Evolutionary conservation across 163 green algal species (phyloP), one percentile per base, ranked within the genome.

Genomic region (Coccomyxa subellipsoidea): DNA sequence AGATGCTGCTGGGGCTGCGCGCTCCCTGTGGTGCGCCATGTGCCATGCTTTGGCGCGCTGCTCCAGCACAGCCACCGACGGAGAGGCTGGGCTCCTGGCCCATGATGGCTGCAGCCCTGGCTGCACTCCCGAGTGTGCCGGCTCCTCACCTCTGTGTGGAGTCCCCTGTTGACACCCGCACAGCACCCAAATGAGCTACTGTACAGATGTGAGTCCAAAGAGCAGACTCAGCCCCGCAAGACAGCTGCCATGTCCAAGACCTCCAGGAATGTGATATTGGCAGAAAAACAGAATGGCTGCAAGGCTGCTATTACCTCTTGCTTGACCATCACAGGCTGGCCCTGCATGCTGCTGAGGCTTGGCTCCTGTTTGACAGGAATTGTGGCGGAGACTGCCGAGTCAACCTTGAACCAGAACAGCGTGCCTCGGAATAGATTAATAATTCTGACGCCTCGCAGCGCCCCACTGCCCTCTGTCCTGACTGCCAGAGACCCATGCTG

Each of bases 371-470:
- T 59, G 3, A 59, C 23, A 23, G 47, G 47, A 7, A 59, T 18
- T 23, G 47, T 18, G 4, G 47, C 47, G 15, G 47, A 18, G 23
- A 59, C 47, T 2, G 47, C 47, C 8, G 77, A 69, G 47, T 81
- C 77, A n/a, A 81, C 77, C 8, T 53, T 54, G 31, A 81, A 81
- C 77, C 77, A 81, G 53, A 81, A 81, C 9, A 77, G 70, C 34
- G 70, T 77, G 7, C 32, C 70, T 9, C 32, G 31, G 27, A 73
- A 29, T 47, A 69, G 31, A n/a, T 53, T 53, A 32, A 81, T 81
- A 32, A 38, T 53, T 9, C 77, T 47, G 27, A 81, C 77, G 39
- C 38, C 29, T 32, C 59, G 47, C 77, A 81, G 47, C 77, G 47
- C 77, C 10, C 77, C 77, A 7, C 31, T 81, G 53, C 77, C 77